These are phyloP conservation scores for Sutorius australiensis DNA, from an alignment of 768 basidiomycete species.

Conservation along the genomic window DNA sequence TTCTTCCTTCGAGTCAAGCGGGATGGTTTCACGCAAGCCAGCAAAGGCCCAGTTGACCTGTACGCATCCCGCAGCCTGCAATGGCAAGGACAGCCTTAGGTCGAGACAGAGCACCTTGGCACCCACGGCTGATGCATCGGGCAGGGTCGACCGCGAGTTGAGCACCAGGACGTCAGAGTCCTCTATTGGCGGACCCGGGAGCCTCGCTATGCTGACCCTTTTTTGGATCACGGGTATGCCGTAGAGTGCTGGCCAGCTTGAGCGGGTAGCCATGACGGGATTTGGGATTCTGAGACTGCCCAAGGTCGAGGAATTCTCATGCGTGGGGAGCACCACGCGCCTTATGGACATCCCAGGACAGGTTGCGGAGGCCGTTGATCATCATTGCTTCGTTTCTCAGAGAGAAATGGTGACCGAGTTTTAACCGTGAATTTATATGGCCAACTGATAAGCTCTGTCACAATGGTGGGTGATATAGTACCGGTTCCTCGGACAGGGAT, in stretches of 20 bases:
- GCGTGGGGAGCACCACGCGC: not conserved
- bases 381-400: not conserved
- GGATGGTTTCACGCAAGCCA: slow-evolving; percentile 10
- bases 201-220: slow-evolving; percentile 12
- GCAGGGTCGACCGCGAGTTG: slow-evolving; percentile 13
- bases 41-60: slow-evolving; percentile 15
- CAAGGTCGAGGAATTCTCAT: not conserved
- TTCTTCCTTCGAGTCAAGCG: not conserved
- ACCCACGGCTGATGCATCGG: not conserved
- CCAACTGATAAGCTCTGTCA: not conserved
- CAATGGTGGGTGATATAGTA: not conserved
- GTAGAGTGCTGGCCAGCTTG: slow-evolving; percentile 4
- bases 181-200: slow-evolving; percentile 9
- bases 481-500: not conserved
- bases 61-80: not conserved
- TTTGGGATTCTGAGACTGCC: not conserved
- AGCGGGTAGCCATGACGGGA: not conserved
- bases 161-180: slow-evolving; percentile 21
- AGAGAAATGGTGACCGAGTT: not conserved
- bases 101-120: slow-evolving; percentile 16
- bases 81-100: slow-evolving; percentile 13
- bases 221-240: slow-evolving; percentile 8
- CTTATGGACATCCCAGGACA: not conserved
- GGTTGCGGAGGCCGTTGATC: not conserved
- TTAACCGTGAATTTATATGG: not conserved